These are phyloP conservation scores for Phytophthora tubulina DNA, from an alignment of 352 stramenopile genomes.

Conservation along the genomic window DNA sequence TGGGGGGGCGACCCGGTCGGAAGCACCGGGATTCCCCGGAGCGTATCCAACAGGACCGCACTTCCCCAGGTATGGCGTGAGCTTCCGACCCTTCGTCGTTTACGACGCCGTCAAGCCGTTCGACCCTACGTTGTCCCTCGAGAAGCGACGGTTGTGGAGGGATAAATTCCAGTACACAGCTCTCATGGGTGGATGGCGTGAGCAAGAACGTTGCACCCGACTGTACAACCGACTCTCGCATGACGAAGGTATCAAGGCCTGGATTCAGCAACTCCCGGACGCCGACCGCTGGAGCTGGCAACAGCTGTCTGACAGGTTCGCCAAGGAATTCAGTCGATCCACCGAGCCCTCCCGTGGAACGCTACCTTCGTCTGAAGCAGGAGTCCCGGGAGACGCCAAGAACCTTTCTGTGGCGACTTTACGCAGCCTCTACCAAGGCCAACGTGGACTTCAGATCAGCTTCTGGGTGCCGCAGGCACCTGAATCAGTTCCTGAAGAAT, in stretches of 20 bases:
- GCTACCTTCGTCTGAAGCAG: neutral
- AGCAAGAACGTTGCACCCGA: constrained; percentile 3
- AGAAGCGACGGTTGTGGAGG: constrained; percentile 12
- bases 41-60: neutral
- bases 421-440: too few relatives aligned
- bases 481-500: constrained; percentile 17
- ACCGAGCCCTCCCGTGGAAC: neutral
- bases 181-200: constrained; percentile 9
- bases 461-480: neutral
- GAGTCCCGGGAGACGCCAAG: too few relatives aligned
- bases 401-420: too few relatives aligned
- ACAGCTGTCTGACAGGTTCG: neutral
- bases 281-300: neutral
- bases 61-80: too few relatives aligned
- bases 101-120: too few relatives aligned
- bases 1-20: neutral
- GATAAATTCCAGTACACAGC: constrained; percentile 17
- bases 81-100: too few relatives aligned
- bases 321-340: constrained; percentile 10
- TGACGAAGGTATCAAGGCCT: neutral
- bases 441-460: too few relatives aligned
- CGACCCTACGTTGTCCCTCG: neutral
- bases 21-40: neutral
- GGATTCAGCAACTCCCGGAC: too few relatives aligned
- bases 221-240: constrained; percentile 5